Conservation (phyloP, 202 grass and related monocot genomes). For the Dendrocalamus latiflorus region DNA sequence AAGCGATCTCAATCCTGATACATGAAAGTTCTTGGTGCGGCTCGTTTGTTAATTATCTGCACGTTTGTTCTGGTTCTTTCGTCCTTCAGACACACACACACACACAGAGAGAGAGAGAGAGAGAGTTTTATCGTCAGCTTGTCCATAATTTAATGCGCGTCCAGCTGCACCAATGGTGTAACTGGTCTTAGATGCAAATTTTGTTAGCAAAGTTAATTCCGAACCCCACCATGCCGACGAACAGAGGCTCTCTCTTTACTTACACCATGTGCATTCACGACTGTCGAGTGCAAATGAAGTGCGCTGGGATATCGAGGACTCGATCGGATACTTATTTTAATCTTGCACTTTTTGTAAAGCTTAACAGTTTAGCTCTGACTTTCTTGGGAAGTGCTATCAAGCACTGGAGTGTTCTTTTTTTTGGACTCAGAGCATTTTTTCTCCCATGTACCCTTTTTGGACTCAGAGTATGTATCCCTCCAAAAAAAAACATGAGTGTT, state of each 20-base stretch:
- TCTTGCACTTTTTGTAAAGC: background rate
- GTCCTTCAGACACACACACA: background rate
- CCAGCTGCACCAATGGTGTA: too few species aligned
- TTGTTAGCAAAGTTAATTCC: background rate
- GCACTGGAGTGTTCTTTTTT: too few species aligned
- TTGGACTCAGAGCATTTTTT: too few species aligned
- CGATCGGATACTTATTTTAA: background rate
- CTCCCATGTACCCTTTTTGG: too few species aligned
- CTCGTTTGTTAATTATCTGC: background rate
- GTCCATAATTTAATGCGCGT: too few species aligned
- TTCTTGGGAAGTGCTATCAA: too few species aligned
- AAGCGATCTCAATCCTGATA: background rate
- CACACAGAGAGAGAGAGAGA: too few species aligned
- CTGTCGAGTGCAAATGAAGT: background rate
- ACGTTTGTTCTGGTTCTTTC: background rate
- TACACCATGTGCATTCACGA: background rate
- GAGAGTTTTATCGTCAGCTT: too few species aligned
- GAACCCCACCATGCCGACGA: background rate
- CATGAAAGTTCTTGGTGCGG: background rate
- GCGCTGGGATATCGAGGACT: background rate
- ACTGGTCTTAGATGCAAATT: background rate
- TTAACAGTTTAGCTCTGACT: background rate
- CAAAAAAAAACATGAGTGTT: too few species aligned
- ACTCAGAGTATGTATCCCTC: too few species aligned
- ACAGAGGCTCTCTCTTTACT: background rate